These are phyloP conservation scores for Clathrospora elynae DNA, from an alignment of 2,329 filamentous ascomycete genomes.

Conservation along the genomic window DNA sequence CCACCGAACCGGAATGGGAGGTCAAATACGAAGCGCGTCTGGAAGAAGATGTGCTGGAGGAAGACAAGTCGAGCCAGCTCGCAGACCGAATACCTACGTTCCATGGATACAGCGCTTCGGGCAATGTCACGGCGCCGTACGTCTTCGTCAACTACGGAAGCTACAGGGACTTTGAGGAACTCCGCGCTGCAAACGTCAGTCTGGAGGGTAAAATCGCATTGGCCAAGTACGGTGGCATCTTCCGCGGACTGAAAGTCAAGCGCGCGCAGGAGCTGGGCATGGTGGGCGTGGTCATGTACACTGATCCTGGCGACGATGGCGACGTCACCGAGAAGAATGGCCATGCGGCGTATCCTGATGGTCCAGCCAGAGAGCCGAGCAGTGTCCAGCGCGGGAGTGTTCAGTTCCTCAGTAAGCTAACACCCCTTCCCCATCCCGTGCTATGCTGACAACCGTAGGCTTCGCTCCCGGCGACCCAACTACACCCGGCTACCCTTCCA, in stretches of 20 bases:
- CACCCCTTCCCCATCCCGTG: neutral
- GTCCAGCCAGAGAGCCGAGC: slow-evolving; percentile 84
- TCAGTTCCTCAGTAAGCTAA: slow-evolving; percentile 59
- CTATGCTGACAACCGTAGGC: slow-evolving; percentile 48
- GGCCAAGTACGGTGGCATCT: slow-evolving; percentile 82
- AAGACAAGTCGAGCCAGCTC: slow-evolving; percentile 78
- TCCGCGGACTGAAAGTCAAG: slow-evolving; percentile 91
- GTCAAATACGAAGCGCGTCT: slow-evolving; percentile 79
- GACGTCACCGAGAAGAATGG: slow-evolving; percentile 81
- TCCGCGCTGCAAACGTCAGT: slow-evolving; percentile 73
- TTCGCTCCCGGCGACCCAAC: slow-evolving; percentile 76
- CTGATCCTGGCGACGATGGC: slow-evolving; percentile 87
- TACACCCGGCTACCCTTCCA: slow-evolving; percentile 91
- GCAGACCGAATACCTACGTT: slow-evolving; percentile 81
- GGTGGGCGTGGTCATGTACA: slow-evolving; percentile 83
- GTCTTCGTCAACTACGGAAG: slow-evolving; percentile 94
- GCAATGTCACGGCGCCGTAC: slow-evolving; percentile 85
- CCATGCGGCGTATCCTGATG: slow-evolving; percentile 77
- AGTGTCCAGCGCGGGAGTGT: slow-evolving; percentile 89
- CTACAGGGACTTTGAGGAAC: slow-evolving; percentile 81
- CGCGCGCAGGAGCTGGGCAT: slow-evolving; percentile 89
- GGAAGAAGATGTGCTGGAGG: slow-evolving; percentile 80
- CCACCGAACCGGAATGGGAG: slow-evolving; percentile 55
- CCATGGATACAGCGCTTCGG: slow-evolving; percentile 90
- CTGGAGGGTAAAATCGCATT: slow-evolving; percentile 86